A percentile compares a stretch with the other conserved stretches of the same genome.
Conservation (phyloP, 148 eudicot species). For the Chenopodium quinoa region DNA sequence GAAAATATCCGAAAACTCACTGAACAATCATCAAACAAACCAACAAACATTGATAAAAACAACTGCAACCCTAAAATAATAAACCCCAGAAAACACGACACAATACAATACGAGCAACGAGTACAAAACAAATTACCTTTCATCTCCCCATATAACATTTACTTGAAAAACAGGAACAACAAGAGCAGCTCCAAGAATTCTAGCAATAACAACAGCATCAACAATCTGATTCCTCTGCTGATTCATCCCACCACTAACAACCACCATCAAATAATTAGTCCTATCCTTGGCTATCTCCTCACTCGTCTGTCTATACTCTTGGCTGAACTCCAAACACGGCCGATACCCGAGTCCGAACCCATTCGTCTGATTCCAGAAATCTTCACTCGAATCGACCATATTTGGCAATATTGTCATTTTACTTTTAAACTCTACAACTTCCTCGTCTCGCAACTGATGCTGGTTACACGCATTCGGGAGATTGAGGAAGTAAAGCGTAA, state of each 20-base stretch:
- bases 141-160: conserved; percentile 94
- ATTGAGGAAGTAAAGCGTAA: conserved; percentile 38
- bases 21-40: conserved; percentile 26
- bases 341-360: conserved; percentile 77
- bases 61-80: too few relatives aligned
- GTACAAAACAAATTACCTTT: conserved; percentile 45
- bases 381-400: conserved; percentile 17
- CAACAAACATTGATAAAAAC: too few relatives aligned
- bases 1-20: conserved; percentile 94
- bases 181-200: conserved; percentile 88
- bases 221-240: conserved; percentile 99
- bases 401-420: not conserved
- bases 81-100: too few relatives aligned
- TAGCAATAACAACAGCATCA: conserved; percentile 93
- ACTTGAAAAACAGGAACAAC: conserved; percentile 92
- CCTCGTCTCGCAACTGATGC: conserved; percentile 14
- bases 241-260: conserved; percentile 90
- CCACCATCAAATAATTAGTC: conserved; percentile 72
- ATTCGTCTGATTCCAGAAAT: conserved; percentile 81
- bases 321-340: conserved; percentile 66
- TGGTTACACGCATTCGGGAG: conserved; percentile 44
- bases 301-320: conserved; percentile 39
- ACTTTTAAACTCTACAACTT: not conserved
- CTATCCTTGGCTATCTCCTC: conserved; percentile 41
- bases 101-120: not conserved